These are phyloP conservation scores for Pycnococcus provasolii DNA, from an alignment of 139 green algal species.

Conservation along the genomic window DNA sequence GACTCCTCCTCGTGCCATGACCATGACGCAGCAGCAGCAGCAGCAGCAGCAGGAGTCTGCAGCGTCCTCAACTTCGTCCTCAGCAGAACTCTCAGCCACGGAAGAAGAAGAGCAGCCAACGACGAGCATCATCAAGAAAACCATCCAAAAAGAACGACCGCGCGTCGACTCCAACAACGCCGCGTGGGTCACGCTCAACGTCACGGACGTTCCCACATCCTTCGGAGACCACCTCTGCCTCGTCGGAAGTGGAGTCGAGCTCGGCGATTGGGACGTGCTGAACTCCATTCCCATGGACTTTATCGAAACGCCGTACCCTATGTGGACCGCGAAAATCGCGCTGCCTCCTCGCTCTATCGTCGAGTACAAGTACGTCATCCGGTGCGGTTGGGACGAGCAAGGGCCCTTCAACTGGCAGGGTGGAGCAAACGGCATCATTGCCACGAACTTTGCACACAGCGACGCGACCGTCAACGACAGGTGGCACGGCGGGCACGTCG, in stretches of 20 bases:
- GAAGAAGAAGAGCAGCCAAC: no score
- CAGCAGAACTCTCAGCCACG: no score
- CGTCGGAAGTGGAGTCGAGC: neutral
- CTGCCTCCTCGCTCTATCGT: neutral
- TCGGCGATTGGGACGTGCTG: conserved; percentile 2
- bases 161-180: no score
- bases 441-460: neutral
- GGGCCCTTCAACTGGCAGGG: conserved; percentile 5
- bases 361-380: conserved; percentile 24
- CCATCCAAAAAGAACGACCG: no score
- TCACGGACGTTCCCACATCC: neutral
- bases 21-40: no score
- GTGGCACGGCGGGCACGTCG: no score
- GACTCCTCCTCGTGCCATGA: no score
- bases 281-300: conserved; percentile 15
- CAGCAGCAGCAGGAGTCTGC: no score
- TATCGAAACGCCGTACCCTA: neutral
- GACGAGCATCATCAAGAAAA: no score
- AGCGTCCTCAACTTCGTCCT: no score
- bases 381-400: neutral
- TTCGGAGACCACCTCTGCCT: conserved; percentile 8
- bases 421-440: conserved; percentile 6
- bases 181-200: no score
- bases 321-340: neutral
- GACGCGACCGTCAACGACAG: neutral